Percentiles rank a stretch among this genome's conserved stretches.
Conservation (phyloP, 2,329 filamentous ascomycete species). For the Beauveria brongniartii region DNA sequence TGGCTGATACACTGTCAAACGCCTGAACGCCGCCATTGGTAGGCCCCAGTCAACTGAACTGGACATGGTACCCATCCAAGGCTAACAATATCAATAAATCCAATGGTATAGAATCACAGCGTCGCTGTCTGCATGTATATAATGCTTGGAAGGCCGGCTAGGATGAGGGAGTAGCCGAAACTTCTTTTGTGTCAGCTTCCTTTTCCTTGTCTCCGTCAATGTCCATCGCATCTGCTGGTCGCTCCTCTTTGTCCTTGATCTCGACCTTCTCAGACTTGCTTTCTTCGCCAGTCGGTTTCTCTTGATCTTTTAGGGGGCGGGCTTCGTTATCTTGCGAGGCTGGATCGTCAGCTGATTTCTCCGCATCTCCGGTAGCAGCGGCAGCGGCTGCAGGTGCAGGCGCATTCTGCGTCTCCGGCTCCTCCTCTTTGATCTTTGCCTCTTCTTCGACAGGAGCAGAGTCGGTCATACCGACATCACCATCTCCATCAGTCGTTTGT, state of each 20-base stretch:
- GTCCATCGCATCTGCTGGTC: conserved; percentile 25
- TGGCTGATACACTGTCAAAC: background rate
- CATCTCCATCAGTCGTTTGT: conserved; percentile 35
- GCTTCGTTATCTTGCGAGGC: background rate
- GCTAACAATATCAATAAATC: background rate
- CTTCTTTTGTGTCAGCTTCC: conserved; percentile 9
- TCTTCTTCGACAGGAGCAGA: conserved; percentile 23
- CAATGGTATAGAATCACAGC: background rate
- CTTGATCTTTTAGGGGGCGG: background rate
- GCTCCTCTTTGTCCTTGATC: conserved; percentile 14
- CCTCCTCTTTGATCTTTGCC: conserved; percentile 33
- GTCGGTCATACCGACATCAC: conserved; percentile 44
- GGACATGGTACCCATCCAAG: background rate
- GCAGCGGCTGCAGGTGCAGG: conserved; percentile 9
- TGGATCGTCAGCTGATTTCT: conserved; percentile 15
- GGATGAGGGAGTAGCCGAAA: background rate
- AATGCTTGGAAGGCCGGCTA: background rate
- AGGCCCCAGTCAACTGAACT: background rate
- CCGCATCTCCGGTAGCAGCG: conserved; percentile 14
- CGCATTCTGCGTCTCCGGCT: conserved; percentile 25
- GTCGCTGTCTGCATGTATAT: background rate
- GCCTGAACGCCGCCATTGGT: conserved; percentile 6
- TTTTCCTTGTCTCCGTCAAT: conserved; percentile 24
- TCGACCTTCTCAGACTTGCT: conserved; percentile 12
- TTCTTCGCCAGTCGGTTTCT: conserved; percentile 13